phyloP scores from a whole-genome alignment of 306 rosid species.

The Neltuma alba region DNA sequence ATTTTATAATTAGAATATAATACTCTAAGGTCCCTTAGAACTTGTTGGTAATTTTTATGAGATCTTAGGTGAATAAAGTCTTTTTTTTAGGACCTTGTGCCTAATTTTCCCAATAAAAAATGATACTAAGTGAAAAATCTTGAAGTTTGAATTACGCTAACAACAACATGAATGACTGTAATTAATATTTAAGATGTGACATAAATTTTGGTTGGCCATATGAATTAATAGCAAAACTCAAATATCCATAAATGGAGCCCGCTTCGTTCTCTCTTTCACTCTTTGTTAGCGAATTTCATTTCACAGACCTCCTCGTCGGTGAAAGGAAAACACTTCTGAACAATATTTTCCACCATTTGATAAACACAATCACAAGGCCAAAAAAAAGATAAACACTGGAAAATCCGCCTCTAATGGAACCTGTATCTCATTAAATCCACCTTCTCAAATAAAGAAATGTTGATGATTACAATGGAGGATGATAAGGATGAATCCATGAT shows the following conservation, averaged over 20 bases:
- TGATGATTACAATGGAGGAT: slow-evolving; percentile 43
- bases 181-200: too few species aligned
- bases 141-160: too few species aligned
- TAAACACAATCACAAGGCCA: not conserved
- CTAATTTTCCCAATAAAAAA: too few species aligned
- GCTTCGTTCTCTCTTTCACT: slow-evolving; percentile 43
- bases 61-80: too few species aligned
- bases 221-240: not conserved
- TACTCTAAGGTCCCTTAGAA: too few species aligned
- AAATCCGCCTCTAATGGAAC: slow-evolving; percentile 24
- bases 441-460: not conserved
- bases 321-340: slow-evolving; percentile 42
- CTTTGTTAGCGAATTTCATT: slow-evolving; percentile 33
- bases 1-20: too few species aligned
- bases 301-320: slow-evolving; percentile 41
- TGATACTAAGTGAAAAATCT: too few species aligned
- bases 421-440: not conserved
- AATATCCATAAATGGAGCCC: slow-evolving; percentile 39
- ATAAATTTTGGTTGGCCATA: not conserved
- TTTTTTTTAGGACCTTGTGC: too few species aligned
- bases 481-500: slow-evolving; percentile 37
- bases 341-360: slow-evolving; percentile 28
- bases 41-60: too few species aligned
- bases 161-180: too few species aligned
- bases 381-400: too few species aligned